Percentiles rank a stretch among this genome's conserved stretches.
phyloP scores from a whole-genome alignment of 2,329 filamentous ascomycete genomes.

The Aspergillus uvarum region DNA sequence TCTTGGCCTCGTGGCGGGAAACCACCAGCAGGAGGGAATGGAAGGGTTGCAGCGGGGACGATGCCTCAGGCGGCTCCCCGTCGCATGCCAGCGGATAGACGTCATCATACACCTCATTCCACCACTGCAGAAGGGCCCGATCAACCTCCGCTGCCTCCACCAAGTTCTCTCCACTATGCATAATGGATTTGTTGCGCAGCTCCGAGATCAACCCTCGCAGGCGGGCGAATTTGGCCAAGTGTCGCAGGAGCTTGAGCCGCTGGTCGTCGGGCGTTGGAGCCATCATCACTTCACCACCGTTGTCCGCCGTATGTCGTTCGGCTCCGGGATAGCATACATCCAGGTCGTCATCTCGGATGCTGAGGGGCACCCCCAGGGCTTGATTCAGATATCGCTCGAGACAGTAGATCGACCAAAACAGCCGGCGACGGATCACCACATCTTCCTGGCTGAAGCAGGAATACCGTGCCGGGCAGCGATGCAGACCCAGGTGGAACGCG shows the following conservation, averaged over 20 bases:
- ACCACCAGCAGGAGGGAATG: constrained; percentile 48
- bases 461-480: constrained; percentile 57
- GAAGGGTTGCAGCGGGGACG: constrained; percentile 26
- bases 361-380: constrained; percentile 56
- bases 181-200: constrained; percentile 54
- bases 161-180: constrained; percentile 45
- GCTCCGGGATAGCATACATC: constrained; percentile 57
- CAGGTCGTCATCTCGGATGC: constrained; percentile 57
- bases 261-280: constrained; percentile 3
- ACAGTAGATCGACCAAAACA: constrained; percentile 60
- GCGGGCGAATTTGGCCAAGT: constrained; percentile 50
- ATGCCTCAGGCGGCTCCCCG: neutral
- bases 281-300: neutral
- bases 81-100: constrained; percentile 40
- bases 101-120: constrained; percentile 54
- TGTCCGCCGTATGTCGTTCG: constrained; percentile 43
- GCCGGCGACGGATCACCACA: constrained; percentile 49
- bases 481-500: constrained; percentile 58
- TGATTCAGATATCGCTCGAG: constrained; percentile 58
- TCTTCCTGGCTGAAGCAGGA: constrained; percentile 51
- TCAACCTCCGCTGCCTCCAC: constrained; percentile 48
- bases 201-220: constrained; percentile 55
- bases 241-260: constrained; percentile 40
- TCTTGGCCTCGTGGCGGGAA: constrained; percentile 52
- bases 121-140: constrained; percentile 54